phyloP scores from a whole-genome alignment of 768 basidiomycete species.

The Boletellus emodensis region DNA sequence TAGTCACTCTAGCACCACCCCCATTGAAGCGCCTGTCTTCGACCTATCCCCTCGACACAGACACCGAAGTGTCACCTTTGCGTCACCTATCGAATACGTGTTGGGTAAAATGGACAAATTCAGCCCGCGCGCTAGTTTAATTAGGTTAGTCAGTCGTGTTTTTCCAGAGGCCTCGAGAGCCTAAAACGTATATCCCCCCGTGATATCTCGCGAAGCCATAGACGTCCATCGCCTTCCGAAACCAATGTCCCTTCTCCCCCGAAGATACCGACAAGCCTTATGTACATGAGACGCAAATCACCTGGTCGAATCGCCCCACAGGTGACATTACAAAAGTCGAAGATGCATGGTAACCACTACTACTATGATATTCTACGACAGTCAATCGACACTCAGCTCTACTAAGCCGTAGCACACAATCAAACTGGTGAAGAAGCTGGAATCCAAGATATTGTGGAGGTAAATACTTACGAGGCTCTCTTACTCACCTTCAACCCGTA shows the following conservation, averaged over 20 bases:
- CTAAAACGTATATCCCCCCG: not conserved
- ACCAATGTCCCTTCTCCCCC: constrained; percentile 18
- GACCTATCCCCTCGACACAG: constrained; percentile 5
- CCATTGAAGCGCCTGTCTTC: not conserved
- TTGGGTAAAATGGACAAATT: constrained; percentile 1
- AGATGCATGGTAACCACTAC: constrained; percentile 4
- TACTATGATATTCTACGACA: not conserved
- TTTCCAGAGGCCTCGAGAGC: not conserved
- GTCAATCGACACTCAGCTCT: not conserved
- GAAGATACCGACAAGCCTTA: constrained; percentile 1
- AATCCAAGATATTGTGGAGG: constrained; percentile 41
- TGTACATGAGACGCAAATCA: not conserved
- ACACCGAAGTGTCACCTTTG: constrained; percentile 27
- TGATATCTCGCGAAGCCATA: not conserved
- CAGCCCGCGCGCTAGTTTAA: not conserved
- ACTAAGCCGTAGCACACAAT: not conserved
- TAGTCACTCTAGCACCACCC: not conserved
- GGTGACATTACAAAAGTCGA: constrained; percentile 1
- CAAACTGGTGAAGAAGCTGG: constrained; percentile 7
- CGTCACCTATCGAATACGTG: constrained; percentile 23
- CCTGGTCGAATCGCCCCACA: constrained; percentile 3
- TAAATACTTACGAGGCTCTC: constrained; percentile 19
- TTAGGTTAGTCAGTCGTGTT: constrained; percentile 8
- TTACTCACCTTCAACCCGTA: not conserved
- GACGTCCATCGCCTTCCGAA: not conserved